Percentiles rank a stretch among this genome's conserved stretches.
Conservation (phyloP, 495 filamentous ascomycete species). For the Trichoderma erinaceum region DNA sequence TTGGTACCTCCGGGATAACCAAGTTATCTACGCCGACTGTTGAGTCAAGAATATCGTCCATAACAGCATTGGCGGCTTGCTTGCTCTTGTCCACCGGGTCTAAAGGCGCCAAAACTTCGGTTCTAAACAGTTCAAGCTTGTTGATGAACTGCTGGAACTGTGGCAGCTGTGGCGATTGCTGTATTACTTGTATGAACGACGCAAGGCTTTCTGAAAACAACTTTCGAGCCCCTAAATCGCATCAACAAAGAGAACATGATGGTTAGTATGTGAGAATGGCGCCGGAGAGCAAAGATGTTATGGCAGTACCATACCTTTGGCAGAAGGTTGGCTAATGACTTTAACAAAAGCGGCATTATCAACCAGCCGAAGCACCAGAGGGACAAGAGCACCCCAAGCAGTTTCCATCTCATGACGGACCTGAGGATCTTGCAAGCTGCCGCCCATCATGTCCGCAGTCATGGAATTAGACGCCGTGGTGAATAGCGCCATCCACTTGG, state of each 20-base stretch:
- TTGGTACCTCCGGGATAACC: slow-evolving; percentile 58
- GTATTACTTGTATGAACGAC: slow-evolving; percentile 46
- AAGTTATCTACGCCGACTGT: slow-evolving; percentile 46
- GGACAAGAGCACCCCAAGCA: slow-evolving; percentile 49
- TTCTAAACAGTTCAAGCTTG: slow-evolving; percentile 47
- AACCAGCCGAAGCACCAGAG: slow-evolving; percentile 40
- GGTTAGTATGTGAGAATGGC: not conserved
- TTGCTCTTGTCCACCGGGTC: slow-evolving; percentile 43
- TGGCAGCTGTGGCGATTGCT: slow-evolving; percentile 25
- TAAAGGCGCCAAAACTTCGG: slow-evolving; percentile 39
- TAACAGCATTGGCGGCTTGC: slow-evolving; percentile 36
- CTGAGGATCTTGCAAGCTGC: slow-evolving; percentile 33
- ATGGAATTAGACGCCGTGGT: slow-evolving; percentile 35
- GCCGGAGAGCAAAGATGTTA: slow-evolving; percentile 15
- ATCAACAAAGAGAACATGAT: slow-evolving; percentile 18
- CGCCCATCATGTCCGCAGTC: slow-evolving; percentile 32
- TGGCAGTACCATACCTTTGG: slow-evolving; percentile 36
- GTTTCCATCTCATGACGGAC: slow-evolving; percentile 44
- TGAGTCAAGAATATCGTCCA: slow-evolving; percentile 45
- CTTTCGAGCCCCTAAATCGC: slow-evolving; percentile 35
- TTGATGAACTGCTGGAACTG: slow-evolving; percentile 39
- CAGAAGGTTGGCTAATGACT: slow-evolving; percentile 36
- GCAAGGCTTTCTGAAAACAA: slow-evolving; percentile 43
- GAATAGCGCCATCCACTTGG: slow-evolving; percentile 42
- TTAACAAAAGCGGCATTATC: slow-evolving; percentile 45